These are phyloP conservation scores for Lizonia empirigonia DNA, from an alignment of 2,329 filamentous ascomycete species.

Conservation along the genomic window DNA sequence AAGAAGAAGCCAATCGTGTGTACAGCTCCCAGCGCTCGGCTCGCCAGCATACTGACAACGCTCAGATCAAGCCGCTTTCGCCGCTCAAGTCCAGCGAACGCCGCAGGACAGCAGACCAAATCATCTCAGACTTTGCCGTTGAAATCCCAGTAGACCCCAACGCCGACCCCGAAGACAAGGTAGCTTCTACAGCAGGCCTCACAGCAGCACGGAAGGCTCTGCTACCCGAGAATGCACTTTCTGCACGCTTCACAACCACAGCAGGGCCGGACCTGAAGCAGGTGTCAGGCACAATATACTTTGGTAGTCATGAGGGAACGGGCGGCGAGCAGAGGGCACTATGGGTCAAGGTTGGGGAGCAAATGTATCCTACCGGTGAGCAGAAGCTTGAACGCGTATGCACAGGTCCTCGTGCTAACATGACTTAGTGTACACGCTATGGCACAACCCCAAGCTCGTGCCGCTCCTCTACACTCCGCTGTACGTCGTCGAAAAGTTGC, in stretches of 20 bases:
- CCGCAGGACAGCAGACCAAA: slow-evolving; percentile 69
- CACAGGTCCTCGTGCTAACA: slow-evolving; percentile 5
- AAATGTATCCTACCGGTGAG: slow-evolving; percentile 56
- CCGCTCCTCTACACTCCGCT: slow-evolving; percentile 68
- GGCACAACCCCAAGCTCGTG: slow-evolving; percentile 65
- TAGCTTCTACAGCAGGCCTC: slow-evolving; percentile 51
- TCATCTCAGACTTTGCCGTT: slow-evolving; percentile 66
- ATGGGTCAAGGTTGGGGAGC: slow-evolving; percentile 68
- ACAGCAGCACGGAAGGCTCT: slow-evolving; percentile 63
- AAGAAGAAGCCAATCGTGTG: slow-evolving; percentile 66
- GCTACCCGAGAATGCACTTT: slow-evolving; percentile 66
- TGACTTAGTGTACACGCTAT: slow-evolving; percentile 66
- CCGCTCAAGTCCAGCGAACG: slow-evolving; percentile 71
- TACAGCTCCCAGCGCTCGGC: not conserved
- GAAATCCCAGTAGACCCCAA: slow-evolving; percentile 50
- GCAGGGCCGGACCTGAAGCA: slow-evolving; percentile 65
- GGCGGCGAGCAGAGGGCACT: slow-evolving; percentile 64
- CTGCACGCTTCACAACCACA: slow-evolving; percentile 69
- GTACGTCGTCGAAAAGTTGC: slow-evolving; percentile 66
- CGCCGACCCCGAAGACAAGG: slow-evolving; percentile 51
- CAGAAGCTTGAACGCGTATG: too few relatives aligned
- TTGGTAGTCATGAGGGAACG: slow-evolving; percentile 60
- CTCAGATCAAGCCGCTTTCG: slow-evolving; percentile 69
- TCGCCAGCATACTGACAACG: slow-evolving; percentile 3
- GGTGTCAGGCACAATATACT: slow-evolving; percentile 68